phyloP scores from a whole-genome alignment of 2,329 filamentous ascomycete genomes.

The Diaporthe helianthi region DNA sequence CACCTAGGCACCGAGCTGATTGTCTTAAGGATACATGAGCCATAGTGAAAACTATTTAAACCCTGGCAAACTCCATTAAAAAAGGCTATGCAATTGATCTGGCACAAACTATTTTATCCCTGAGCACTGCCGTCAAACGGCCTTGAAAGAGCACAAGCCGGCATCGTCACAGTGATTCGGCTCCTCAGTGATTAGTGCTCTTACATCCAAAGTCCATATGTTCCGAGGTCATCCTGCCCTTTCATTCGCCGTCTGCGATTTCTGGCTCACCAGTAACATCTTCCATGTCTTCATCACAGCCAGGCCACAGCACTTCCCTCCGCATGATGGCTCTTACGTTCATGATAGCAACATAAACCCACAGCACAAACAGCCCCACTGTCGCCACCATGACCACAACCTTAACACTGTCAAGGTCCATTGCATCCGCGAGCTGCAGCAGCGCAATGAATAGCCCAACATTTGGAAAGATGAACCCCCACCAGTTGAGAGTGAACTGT shows the following conservation, averaged over 20 bases:
- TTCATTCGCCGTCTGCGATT: not conserved
- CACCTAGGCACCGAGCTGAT: not conserved
- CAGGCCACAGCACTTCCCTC: not conserved
- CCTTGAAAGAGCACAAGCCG: not conserved
- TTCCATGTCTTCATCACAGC: not conserved
- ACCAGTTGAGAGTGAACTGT: slow-evolving; percentile 58
- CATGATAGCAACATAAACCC: not conserved
- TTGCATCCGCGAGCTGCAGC: slow-evolving; percentile 5
- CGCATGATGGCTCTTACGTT: not conserved
- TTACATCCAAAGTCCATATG: not conserved
- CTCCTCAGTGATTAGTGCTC: not conserved
- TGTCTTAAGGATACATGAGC: not conserved
- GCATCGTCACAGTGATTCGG: not conserved
- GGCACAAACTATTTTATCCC: fast-evolving
- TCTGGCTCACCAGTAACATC: not conserved
- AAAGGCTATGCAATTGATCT: too few relatives aligned
- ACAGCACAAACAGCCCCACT: not conserved
- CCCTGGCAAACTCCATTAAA: too few relatives aligned
- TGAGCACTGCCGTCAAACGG: too few relatives aligned
- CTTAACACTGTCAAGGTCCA: not conserved
- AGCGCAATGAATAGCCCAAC: slow-evolving; percentile 53
- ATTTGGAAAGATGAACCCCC: slow-evolving; percentile 67
- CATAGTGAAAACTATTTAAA: too few relatives aligned
- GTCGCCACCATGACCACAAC: not conserved
- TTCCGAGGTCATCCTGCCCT: too few relatives aligned